Conservation (phyloP, 768 basidiomycete species). For the Boletus insuetus region DNA sequence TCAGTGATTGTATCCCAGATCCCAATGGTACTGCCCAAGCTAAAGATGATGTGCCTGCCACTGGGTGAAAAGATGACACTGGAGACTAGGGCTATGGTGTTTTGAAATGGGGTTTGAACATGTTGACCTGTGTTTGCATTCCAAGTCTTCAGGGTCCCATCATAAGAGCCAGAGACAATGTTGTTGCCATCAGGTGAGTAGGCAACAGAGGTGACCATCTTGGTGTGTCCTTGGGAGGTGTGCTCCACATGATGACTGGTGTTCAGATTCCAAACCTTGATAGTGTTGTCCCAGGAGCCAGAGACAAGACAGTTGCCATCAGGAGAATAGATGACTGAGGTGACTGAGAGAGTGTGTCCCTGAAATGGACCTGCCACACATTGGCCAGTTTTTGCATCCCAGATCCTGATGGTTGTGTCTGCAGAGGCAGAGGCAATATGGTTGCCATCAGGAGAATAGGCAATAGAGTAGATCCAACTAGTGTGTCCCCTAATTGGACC, state of each 20-base stretch:
- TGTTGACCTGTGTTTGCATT: conserved; percentile 6
- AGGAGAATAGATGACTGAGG: conserved; percentile 14
- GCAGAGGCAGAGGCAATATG: conserved; percentile 24
- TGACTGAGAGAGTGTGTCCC: conserved; percentile 13
- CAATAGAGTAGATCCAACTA: conserved; percentile 12
- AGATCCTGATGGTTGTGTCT: conserved; percentile 20
- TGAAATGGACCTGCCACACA: conserved; percentile 14
- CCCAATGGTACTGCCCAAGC: conserved; percentile 1
- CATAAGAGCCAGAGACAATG: conserved; percentile 12
- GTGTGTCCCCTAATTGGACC: conserved; percentile 8
- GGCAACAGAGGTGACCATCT: background rate
- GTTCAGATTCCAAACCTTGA: conserved; percentile 18
- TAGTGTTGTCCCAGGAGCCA: conserved; percentile 13
- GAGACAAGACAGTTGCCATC: conserved; percentile 15
- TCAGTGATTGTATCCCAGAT: conserved; percentile 9
- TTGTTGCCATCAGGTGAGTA: conserved; percentile 16
- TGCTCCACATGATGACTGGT: background rate
- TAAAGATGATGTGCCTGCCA: conserved; percentile 18
- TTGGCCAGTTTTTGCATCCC: conserved; percentile 15
- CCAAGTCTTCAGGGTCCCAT: conserved; percentile 8
- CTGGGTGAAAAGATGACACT: conserved; percentile 17
- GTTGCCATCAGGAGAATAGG: conserved; percentile 24
- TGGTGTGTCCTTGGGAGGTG: conserved; percentile 3
- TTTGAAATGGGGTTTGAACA: background rate
- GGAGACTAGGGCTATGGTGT: background rate